Base-by-base conservation (phyloP, 164 flowering plant genomes). In the Stephania cephalantha region DNA sequence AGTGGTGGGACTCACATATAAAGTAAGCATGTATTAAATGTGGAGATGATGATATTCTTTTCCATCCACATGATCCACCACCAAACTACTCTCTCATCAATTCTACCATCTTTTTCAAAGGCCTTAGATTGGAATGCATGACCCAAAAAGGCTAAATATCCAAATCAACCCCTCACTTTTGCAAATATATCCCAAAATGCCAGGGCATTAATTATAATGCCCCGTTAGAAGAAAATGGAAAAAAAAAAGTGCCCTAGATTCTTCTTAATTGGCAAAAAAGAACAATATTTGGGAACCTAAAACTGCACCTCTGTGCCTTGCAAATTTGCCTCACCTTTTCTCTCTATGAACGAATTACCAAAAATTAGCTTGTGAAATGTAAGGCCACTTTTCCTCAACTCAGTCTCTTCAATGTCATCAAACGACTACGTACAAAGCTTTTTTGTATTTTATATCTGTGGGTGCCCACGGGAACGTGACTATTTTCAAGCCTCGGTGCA, bases 31-130 rank as follows among this genome's bases (percentile, higher is more conserved):
- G n/a, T 58, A 58, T 58, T 58, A 58, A 58, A 58, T 58, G 73
- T 11, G 55, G 66, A 46, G 58, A 22, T 18, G 70, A 46, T 67
- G 31, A 48, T 45, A 74, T 58, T 1, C 69, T 53, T 74, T 48
- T 74, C 76, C 29, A 48, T 65, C 46, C 76, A 74, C 70, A 74
- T 74, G 76, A 66, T 46, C 42, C 52, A 74, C 70, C 63, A 65
- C 42, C 70, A 74, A 74, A 45, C 55, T 7, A 18, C 18, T n/a
- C 20, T 3, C 3, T 29, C 11, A 5, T 50, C 63, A 65, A 74
- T 48, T 67, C n/a, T 66, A 35, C 48, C 66, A 6, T 30, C 30
- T 45, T 50, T 35, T 67, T 31, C 58, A 11, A 46, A 48, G 70
- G 71, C 71, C 65, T 74, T 35, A 22, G 50, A 74, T 20, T 46